A percentile compares a stretch with the other conserved stretches of the same genome.
phyloP scores from a whole-genome alignment of 305 asterid genomes.

The Rubia peregrina region DNA sequence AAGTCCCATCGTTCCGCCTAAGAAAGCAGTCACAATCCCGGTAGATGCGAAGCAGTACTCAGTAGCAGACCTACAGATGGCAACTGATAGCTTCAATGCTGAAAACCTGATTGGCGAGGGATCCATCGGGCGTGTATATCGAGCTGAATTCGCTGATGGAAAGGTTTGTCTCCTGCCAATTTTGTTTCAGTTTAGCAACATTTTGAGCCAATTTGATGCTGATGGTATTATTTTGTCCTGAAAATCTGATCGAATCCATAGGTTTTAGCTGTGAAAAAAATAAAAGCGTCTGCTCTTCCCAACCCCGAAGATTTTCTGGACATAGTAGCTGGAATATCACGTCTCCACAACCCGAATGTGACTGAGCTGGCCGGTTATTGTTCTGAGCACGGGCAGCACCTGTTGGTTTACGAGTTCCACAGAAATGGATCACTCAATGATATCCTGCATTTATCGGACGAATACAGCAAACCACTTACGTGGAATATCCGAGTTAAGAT shows the following conservation, averaged over 20 bases:
- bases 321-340: conserved; percentile 63
- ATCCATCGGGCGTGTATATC: conserved; percentile 74
- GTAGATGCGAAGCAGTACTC: conserved; percentile 59
- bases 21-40: conserved; percentile 48
- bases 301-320: conserved; percentile 64
- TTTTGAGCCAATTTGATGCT: background rate
- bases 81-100: conserved; percentile 81
- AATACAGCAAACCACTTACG: conserved; percentile 64
- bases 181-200: conserved; percentile 1
- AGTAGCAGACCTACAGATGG: conserved; percentile 90
- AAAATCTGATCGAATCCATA: conserved; percentile 19
- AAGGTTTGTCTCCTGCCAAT: conserved; percentile 37
- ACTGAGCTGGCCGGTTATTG: conserved; percentile 88
- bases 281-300: conserved; percentile 57
- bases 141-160: conserved; percentile 76
- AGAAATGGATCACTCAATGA: conserved; percentile 78
- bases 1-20: conserved; percentile 56
- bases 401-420: conserved; percentile 70
- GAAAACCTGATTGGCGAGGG: conserved; percentile 95
- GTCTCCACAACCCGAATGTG: conserved; percentile 74
- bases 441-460: conserved; percentile 70
- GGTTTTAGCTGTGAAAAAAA: conserved; percentile 91
- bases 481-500: conserved; percentile 95
- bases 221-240: background rate
- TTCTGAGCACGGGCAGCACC: conserved; percentile 83